Percentiles rank a stretch among this genome's conserved stretches.
Conservation (phyloP, 2,329 filamentous ascomycete species). For the Fusarium kyushuense region DNA sequence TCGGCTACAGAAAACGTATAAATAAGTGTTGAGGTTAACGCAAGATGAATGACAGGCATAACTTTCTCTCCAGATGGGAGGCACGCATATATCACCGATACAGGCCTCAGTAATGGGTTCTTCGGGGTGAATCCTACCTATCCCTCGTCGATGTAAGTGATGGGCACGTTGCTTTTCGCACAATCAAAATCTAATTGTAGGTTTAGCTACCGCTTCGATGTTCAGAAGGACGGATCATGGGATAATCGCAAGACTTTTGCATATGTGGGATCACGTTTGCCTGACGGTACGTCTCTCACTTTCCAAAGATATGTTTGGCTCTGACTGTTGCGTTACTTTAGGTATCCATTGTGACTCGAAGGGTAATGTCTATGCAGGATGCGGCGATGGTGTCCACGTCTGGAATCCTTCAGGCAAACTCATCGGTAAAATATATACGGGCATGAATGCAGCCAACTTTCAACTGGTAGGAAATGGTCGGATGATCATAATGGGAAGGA, state of each 20-base stretch:
- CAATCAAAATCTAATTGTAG: background rate
- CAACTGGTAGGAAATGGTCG: slow-evolving; percentile 56
- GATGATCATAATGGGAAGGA: slow-evolving; percentile 54
- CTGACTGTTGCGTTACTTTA: slow-evolving; percentile 14
- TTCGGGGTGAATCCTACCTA: slow-evolving; percentile 56
- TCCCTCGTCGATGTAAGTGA: slow-evolving; percentile 61
- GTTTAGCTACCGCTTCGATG: slow-evolving; percentile 60
- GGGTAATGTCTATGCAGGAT: slow-evolving; percentile 67
- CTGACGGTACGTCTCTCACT: slow-evolving; percentile 62
- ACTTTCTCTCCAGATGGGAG: slow-evolving; percentile 67
- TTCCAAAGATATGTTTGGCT: fast-evolving
- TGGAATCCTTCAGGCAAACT: slow-evolving; percentile 61
- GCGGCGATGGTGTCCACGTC: slow-evolving; percentile 63
- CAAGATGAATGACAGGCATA: slow-evolving; percentile 54
- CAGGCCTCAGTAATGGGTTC: slow-evolving; percentile 59
- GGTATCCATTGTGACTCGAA: slow-evolving; percentile 67
- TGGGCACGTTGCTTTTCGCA: fast-evolving
- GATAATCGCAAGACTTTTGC: slow-evolving; percentile 67
- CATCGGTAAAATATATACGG: slow-evolving; percentile 67
- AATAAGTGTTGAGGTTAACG: background rate
- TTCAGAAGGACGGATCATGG: slow-evolving; percentile 60
- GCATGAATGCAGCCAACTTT: slow-evolving; percentile 60
- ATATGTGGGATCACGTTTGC: slow-evolving; percentile 64
- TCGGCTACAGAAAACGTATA: fast-evolving
- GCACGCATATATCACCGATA: slow-evolving; percentile 68